These are phyloP conservation scores for Amborella trichopoda DNA, from an alignment of 164 flowering plant genomes.

Conservation along the genomic window DNA sequence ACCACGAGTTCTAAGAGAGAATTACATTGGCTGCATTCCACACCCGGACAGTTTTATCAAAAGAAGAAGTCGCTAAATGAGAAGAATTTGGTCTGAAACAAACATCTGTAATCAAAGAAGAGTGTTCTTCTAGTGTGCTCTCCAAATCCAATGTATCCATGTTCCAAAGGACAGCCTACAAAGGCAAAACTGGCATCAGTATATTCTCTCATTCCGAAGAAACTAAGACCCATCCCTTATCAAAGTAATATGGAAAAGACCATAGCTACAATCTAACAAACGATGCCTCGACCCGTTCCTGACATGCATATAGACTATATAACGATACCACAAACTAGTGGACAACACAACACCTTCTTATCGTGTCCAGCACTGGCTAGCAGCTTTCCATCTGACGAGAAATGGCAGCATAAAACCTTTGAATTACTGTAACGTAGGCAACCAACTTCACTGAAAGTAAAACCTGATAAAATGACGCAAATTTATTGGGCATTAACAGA, in stretches of 20 bases:
- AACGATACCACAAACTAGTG: too few species aligned
- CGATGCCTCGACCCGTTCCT: too few species aligned
- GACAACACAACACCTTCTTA: slow-evolving; percentile 87
- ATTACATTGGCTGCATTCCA: slow-evolving; percentile 72
- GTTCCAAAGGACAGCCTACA: slow-evolving; percentile 66
- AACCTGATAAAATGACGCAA: slow-evolving; percentile 30
- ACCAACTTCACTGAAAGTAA: slow-evolving; percentile 57
- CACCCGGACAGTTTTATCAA: slow-evolving; percentile 65
- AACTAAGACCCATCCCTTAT: background rate
- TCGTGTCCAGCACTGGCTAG: slow-evolving; percentile 91
- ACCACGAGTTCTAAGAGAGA: too few species aligned
- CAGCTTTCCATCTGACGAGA: slow-evolving; percentile 81
- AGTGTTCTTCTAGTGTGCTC: slow-evolving; percentile 52
- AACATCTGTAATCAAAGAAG: slow-evolving; percentile 57
- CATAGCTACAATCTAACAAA: too few species aligned
- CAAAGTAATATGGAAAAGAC: background rate
- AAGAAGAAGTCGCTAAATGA: slow-evolving; percentile 74
- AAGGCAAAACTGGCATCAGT: background rate
- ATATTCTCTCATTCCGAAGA: background rate
- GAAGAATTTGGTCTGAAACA: slow-evolving; percentile 70
- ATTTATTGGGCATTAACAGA: background rate
- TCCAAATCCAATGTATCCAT: slow-evolving; percentile 44
- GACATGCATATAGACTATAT: too few species aligned
- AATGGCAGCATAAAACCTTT: slow-evolving; percentile 84
- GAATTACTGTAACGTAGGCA: slow-evolving; percentile 46